Base-by-base conservation (phyloP, 331 rosid genomes). In the Phaseolus coccineus region DNA sequence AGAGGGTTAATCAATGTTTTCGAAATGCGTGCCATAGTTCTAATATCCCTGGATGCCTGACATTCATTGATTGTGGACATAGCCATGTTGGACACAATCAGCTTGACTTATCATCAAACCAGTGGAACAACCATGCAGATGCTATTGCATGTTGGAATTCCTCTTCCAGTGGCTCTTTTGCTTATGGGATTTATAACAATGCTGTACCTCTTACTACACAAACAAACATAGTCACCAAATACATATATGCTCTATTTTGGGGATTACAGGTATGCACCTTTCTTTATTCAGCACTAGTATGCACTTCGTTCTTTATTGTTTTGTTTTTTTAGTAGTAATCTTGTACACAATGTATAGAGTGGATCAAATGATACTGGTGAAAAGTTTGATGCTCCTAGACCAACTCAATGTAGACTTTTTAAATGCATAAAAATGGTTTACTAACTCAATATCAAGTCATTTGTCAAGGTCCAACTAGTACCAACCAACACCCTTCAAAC, bases 1-100 rank as follows among this genome's bases (percentile, higher is more conserved):
- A 91, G 97, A 87, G 96, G 85, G 90, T 89, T 80, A 88, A 87
- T 75, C 93, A 91, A 83, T 93, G 96, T 78, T 77, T 93, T 68
- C 84, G 91, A 80, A 13, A 50, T 3, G 93, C 87, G 30, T 93
- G 96, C 65, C 55, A 3, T 40, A 3, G 1, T 1, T 24, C 83
- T 48, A 4, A 0, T 13, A 24, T 37, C 0, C 0, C 0, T 0
- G 2, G 0, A 3, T 92, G 97, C 83, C 8, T 8, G 76, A 13
- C 8, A 63, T 70, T 84, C 65, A 80, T 90, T 42, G 94, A 89
- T 73, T 90, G 97, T 76, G 94, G 90, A 24, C 73, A 80, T 67
- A 88, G 89, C 2, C 22, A 35, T 35, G 0, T 0, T 74, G 44
- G 30, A 44, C 3, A 22, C 61, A 30, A 19, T 58, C 7, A 4